phyloP scores from a whole-genome alignment of 2,329 filamentous ascomycete genomes.

The Colletotrichum euphorbiae region DNA sequence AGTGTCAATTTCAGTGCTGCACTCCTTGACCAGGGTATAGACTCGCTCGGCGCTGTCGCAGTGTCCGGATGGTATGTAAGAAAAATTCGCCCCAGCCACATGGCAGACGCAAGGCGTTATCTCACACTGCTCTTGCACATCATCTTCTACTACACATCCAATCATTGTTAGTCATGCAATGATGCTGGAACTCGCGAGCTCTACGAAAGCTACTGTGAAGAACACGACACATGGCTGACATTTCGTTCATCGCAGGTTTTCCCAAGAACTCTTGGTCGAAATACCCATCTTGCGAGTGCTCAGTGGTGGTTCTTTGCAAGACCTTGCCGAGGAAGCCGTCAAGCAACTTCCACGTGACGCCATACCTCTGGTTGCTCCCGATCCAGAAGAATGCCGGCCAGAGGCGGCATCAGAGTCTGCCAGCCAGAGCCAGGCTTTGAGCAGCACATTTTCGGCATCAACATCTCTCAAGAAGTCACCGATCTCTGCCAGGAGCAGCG shows the following conservation, averaged over 20 bases:
- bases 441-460: background rate
- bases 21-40: slow-evolving; percentile 42
- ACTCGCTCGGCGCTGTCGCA: slow-evolving; percentile 46
- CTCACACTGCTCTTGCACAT: slow-evolving; percentile 38
- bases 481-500: background rate
- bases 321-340: slow-evolving; percentile 28
- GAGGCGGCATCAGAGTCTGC: background rate
- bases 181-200: background rate
- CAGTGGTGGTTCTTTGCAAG: slow-evolving; percentile 45
- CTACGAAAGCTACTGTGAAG: background rate
- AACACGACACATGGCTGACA: background rate
- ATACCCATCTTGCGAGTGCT: slow-evolving; percentile 60
- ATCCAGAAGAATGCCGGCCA: background rate
- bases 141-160: background rate
- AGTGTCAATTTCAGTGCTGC: background rate
- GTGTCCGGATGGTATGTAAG: slow-evolving; percentile 56
- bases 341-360: slow-evolving; percentile 4
- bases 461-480: background rate
- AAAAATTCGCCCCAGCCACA: background rate
- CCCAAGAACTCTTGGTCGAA: slow-evolving; percentile 55
- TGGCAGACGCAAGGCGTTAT: background rate
- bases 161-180: background rate
- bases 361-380: slow-evolving; percentile 5
- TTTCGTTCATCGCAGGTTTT: slow-evolving; percentile 50
- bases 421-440: background rate